Base-by-base conservation (phyloP, 306 rosid genomes). In the Fagus crenata region DNA sequence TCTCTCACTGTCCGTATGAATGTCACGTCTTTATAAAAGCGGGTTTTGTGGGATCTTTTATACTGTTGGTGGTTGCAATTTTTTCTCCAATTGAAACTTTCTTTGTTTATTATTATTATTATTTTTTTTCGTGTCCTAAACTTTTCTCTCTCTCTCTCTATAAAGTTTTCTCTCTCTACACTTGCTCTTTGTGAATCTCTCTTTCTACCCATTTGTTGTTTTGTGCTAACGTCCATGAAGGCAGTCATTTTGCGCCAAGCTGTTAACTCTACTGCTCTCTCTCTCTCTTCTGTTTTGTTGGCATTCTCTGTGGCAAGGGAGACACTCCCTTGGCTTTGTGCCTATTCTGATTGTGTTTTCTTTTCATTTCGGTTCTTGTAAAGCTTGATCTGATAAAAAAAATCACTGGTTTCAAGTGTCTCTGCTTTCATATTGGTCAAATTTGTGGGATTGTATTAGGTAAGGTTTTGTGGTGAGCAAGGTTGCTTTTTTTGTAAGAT, bases 21-120 rank as follows among this genome's bases (percentile, higher is more conserved):
- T 43, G 59, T 72, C 80, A 61, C 80, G 84, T n/a, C 78, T 42
- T 61, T 12, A 2, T 9, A 53, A 46, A 86, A 72, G 81, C 82
- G 80, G 73, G 80, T 81, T 71, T 78, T 15, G 61, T 71, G 86
- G 81, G 72, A 49, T 73, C 64, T 80, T 61, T 74, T 49, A 28
- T 69, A 33, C 32, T 36, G 82, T 56, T 80, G 78, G 83, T 81
- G 74, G 83, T 67, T 78, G 71, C 74, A 53, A 78, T 71, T 85
- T 73, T 72, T 75, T 78, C 83, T 67, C 75, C 31, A 36, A 40
- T 73, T 77, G 55, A 53, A 63, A 69, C 33, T 42, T 74, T 37
- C 28, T 36, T 73, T 74, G 82, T 28, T 59, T 53, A 39, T 70
- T 4, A 68, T 28, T 36, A 43, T 1, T 46, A 64, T 2, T 72